Evolutionary conservation across 2,329 filamentous ascomycete genomes (phyloP), one percentile per base, ranked within the genome.

Genomic region (Hypomyces rosellus): DNA sequence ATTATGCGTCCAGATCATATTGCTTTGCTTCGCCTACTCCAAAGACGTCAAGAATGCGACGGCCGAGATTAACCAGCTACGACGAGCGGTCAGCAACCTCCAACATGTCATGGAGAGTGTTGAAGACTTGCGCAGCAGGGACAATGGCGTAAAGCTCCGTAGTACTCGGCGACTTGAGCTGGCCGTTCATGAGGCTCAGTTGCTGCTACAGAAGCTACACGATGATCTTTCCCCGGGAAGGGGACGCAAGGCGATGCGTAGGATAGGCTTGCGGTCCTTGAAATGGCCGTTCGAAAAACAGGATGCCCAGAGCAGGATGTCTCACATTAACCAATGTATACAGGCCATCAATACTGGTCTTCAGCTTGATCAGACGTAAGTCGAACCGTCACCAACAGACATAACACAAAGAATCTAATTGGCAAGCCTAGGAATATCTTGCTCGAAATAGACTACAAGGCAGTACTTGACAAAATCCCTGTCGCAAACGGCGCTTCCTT

Each of bases 201-300:
- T 12, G 4, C 14, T 16, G 14, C 42, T 55, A 2, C 15, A 36
- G 6, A 34, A 45, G 15, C 16, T 55, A 8, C 37, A 38, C 20
- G 15, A 51, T 3, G 11, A 11, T 2, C 45, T 53, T 13, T 34
- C 25, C 8, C 50, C 51, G 33, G 5, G 52, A 7, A 58, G 46
- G 16, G 43, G 15, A 5, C 54, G 60, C 8, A 66, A 64, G 47
- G 42, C 52, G 1, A 69, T 69, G 62, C 61, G 55, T 25, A 30
- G 8, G 25, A 30, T 30, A 30, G 25, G 25, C 2, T 30, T 30
- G 25, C 20, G 20, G 5, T 7, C 25, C 25, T 30, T 72, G 13
- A 71, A 65, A 57, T 72, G 67, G 69, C 69, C 67, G 3, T 65
- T 71, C 40, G 57, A 61, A 25, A 68, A 61, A 39, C 63, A 65